phyloP scores from a whole-genome alignment of 2,329 filamentous ascomycete species.

The Epichloe bromicola region DNA sequence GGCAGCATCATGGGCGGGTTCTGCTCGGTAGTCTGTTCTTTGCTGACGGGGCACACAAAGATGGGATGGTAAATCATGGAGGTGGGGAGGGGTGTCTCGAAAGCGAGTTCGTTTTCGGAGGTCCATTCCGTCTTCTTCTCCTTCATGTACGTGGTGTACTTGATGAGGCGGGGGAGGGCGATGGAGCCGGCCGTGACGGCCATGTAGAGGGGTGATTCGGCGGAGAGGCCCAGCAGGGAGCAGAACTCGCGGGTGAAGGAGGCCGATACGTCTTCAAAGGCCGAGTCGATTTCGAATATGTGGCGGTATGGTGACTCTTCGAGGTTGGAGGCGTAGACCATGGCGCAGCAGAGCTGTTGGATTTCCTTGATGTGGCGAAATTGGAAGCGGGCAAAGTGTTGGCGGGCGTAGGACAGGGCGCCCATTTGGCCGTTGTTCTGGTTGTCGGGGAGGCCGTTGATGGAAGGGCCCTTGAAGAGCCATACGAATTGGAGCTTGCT shows the following conservation, averaged over 20 bases:
- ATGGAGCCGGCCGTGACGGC: slow-evolving; percentile 87
- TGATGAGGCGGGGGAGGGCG: slow-evolving; percentile 76
- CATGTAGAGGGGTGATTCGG: slow-evolving; percentile 85
- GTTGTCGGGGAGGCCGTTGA: slow-evolving; percentile 43
- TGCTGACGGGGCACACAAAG: slow-evolving; percentile 94
- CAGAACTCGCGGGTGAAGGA: slow-evolving; percentile 94
- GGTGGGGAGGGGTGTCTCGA: slow-evolving; percentile 49
- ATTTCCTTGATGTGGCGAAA: slow-evolving; percentile 66
- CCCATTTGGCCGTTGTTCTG: slow-evolving; percentile 41
- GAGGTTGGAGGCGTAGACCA: slow-evolving; percentile 69
- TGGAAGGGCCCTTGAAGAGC: slow-evolving; percentile 55
- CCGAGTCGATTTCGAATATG: slow-evolving; percentile 61
- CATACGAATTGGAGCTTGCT: slow-evolving; percentile 82
- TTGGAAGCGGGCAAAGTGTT: slow-evolving; percentile 63
- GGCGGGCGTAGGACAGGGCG: slow-evolving; percentile 64
- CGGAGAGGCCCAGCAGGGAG: slow-evolving; percentile 75
- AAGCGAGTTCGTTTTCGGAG: slow-evolving; percentile 76
- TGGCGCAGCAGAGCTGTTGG: slow-evolving; percentile 65
- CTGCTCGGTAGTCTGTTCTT: slow-evolving; percentile 83
- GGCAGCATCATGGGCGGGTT: slow-evolving; percentile 97
- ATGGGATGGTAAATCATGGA: slow-evolving; percentile 79
- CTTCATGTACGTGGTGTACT: slow-evolving; percentile 77
- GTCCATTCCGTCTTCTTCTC: slow-evolving; percentile 93
- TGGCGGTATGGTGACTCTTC: slow-evolving; percentile 62
- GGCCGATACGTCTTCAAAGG: slow-evolving; percentile 73